Evolutionary conservation across 257 asterid genomes (phyloP).

Genomic region (Solanum pinnatisectum): DNA sequence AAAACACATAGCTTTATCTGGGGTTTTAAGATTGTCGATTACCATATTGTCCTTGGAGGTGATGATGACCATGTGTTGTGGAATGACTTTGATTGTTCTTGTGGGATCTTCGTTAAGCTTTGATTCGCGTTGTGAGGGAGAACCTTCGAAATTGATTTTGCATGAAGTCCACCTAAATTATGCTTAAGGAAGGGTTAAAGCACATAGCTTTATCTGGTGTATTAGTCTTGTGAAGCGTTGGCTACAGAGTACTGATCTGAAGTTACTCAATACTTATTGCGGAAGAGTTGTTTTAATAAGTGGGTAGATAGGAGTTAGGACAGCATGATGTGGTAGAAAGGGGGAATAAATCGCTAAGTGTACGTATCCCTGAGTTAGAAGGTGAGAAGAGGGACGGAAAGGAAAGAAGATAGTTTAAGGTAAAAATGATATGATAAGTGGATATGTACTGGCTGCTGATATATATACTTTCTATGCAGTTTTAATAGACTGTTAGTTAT

Average conservation of each 20-base stretch:
- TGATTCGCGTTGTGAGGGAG: not conserved
- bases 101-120: not conserved
- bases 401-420: not conserved
- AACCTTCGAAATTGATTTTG: not conserved
- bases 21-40: not conserved
- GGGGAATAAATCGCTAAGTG: not conserved
- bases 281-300: not conserved
- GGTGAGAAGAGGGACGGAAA: not conserved
- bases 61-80: not conserved
- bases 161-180: not conserved
- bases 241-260: not conserved
- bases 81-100: not conserved
- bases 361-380: not conserved
- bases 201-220: not conserved
- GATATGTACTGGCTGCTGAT: not conserved
- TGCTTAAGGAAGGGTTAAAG: not conserved
- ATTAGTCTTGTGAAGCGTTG: not conserved
- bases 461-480: not conserved
- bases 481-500: not conserved
- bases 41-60: not conserved
- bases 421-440: not conserved
- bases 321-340: not conserved
- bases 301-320: not conserved
- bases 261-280: not conserved
- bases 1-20: not conserved